Percentiles rank a stretch among this genome's conserved stretches.
These are phyloP conservation scores for Periconia sp. DNA, from an alignment of 2,329 filamentous ascomycete species.

Conservation along the genomic window DNA sequence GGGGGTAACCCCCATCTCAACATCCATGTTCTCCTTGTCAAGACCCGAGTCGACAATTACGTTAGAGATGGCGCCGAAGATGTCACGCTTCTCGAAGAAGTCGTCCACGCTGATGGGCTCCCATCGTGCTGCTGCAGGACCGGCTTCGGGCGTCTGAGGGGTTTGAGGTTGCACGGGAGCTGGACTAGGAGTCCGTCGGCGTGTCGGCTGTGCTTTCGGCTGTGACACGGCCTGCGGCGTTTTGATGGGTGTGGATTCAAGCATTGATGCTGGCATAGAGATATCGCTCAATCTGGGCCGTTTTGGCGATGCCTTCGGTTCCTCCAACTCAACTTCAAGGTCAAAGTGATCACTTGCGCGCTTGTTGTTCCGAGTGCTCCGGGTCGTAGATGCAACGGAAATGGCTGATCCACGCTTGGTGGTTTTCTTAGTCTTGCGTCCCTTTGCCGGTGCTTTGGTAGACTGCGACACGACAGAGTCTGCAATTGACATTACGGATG, in stretches of 20 bases:
- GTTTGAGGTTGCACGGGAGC: constrained; percentile 26
- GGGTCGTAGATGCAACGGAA: constrained; percentile 12
- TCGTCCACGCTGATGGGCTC: constrained; percentile 75
- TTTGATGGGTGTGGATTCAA: constrained; percentile 63
- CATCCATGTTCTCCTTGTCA: constrained; percentile 31
- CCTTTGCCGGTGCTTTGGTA: constrained; percentile 7
- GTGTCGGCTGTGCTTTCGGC: constrained; percentile 1
- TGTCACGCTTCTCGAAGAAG: constrained; percentile 58
- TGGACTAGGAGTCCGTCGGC: constrained; percentile 15
- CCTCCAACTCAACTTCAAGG: constrained; percentile 3
- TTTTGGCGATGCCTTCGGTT: constrained; percentile 8
- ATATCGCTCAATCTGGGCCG: constrained; percentile 13
- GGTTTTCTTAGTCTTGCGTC: constrained; percentile 7
- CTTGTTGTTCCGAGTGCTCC: constrained; percentile 21
- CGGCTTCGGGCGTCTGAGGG: constrained; percentile 17
- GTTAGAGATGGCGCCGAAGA: constrained; percentile 29
- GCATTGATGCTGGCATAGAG: constrained; percentile 4
- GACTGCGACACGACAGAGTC: constrained; percentile 6
- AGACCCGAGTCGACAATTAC: constrained; percentile 37
- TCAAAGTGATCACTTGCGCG: constrained; percentile 25
- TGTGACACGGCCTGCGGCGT: constrained; percentile 47
- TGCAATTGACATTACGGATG: constrained; percentile 6
- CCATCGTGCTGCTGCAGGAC: constrained; percentile 62
- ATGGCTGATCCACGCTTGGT: constrained; percentile 8
- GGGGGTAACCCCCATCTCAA: constrained; percentile 17